Evolutionary conservation across 306 rosid species (phyloP), one percentile per base, ranked within the genome.

Genomic region (Trifolium dubium): DNA sequence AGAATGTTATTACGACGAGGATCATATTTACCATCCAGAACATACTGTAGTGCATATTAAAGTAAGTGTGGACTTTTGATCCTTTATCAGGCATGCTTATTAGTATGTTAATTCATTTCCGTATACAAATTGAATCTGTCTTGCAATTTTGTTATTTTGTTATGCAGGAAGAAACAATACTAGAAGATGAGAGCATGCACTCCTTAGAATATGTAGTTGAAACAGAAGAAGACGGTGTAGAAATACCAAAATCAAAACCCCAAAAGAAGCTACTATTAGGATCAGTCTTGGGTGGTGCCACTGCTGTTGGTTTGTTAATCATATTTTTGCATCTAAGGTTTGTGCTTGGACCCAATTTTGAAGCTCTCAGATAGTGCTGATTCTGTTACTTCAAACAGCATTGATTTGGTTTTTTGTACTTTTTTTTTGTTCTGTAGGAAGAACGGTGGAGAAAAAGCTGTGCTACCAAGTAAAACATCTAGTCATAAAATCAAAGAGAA

Each of bases 271-370:
- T 56, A 35, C 69, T 86, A 28, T 59, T 86, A 68, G 83, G 61
- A 78, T 80, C 89, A 67, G 76, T 83, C 46, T 64, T 86, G 31
- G 84, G 89, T 43, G 85, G 89, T 58, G 78, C 78, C 5, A 74
- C 87, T 72, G 87, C 85, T 37, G 73, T 78, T 72, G 85, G 89
- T 58, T 63, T 86, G 73, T 4, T 86, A 29, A 76, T 78, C 77
- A 54, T 75, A 84, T 11, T 83, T 61, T 19, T 83, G 51, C 83
- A 72, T 31, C 58, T 71, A 70, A 86, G 89, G 89, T 86, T 80
- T 81, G 87, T 77, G 74, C 72, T 62, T 65, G 30, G 49, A 31
- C 50, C n/a, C 53, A 3, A 12, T 40, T 37, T 64, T 31, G 19
- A 73, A 77, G 70, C 43, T 65, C 55, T 17, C 41, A 41, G 10